These are phyloP conservation scores for Pleurotus platypus DNA, from an alignment of 768 basidiomycete genomes.

Conservation along the genomic window DNA sequence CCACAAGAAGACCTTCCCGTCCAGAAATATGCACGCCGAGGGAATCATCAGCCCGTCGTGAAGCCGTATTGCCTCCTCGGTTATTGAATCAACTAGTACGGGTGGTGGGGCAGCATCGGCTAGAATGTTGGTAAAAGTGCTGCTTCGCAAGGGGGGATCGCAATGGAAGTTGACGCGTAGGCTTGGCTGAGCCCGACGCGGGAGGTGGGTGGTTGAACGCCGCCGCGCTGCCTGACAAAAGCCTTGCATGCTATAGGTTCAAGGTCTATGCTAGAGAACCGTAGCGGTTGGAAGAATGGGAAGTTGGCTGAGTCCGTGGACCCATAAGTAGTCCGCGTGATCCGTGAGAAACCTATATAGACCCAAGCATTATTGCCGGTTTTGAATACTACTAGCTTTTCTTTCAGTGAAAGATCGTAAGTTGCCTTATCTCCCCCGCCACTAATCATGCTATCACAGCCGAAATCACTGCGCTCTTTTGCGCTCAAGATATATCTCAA, in stretches of 20 bases:
- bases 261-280: too few species aligned
- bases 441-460: background rate
- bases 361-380: background rate
- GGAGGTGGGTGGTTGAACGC: too few species aligned
- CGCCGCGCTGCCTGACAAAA: too few species aligned
- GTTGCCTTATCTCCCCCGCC: background rate
- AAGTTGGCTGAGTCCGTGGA: too few species aligned
- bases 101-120: conserved; percentile 65
- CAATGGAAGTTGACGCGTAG: conserved; percentile 13
- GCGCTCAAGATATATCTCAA: conserved; percentile 1
- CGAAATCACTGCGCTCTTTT: background rate
- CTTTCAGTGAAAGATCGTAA: background rate
- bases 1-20: conserved; percentile 89
- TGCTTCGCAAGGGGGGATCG: conserved; percentile 13
- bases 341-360: background rate
- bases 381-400: background rate
- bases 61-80: conserved; percentile 61
- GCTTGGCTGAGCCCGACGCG: background rate
- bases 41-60: conserved; percentile 77
- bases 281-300: too few species aligned
- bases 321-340: too few species aligned
- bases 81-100: conserved; percentile 69
- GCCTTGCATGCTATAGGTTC: too few species aligned
- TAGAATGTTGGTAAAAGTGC: conserved; percentile 68
- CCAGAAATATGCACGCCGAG: conserved; percentile 78